These are phyloP conservation scores for Fusarium beomiforme DNA, from an alignment of 2,329 filamentous ascomycete genomes.

Conservation along the genomic window DNA sequence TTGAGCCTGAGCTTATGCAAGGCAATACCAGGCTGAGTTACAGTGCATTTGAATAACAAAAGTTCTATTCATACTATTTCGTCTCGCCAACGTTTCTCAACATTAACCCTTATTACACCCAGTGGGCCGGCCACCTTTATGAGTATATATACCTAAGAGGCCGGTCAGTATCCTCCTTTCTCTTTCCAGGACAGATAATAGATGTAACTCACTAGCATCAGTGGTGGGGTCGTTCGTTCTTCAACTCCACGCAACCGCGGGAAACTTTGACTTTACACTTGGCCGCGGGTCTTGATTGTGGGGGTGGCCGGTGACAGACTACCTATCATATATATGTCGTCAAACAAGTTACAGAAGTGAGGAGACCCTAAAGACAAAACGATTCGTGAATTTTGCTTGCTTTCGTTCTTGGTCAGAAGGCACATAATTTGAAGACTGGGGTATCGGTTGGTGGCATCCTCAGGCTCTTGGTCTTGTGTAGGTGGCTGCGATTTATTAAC, in stretches of 20 bases:
- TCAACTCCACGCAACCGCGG: constrained; percentile 10
- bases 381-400: fast-evolving
- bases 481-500: too few relatives aligned
- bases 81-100: not conserved
- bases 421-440: fast-evolving
- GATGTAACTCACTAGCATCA: not conserved
- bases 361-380: not conserved
- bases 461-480: too few relatives aligned
- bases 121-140: too few relatives aligned
- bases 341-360: not conserved
- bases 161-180: not conserved
- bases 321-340: not conserved
- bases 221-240: not conserved
- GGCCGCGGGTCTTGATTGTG: constrained; percentile 2
- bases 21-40: not conserved
- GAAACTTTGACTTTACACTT: constrained; percentile 7
- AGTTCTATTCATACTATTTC: not conserved
- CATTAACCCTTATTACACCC: not conserved
- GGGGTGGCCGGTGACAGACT: not conserved
- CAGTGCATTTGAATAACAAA: constrained; percentile 3
- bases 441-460: not conserved
- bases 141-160: not conserved
- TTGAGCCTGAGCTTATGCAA: not conserved
- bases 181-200: not conserved
- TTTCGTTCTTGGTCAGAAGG: too few relatives aligned